Conservation (phyloP, 2,329 filamentous ascomycete genomes). For the Cadophora sp. region DNA sequence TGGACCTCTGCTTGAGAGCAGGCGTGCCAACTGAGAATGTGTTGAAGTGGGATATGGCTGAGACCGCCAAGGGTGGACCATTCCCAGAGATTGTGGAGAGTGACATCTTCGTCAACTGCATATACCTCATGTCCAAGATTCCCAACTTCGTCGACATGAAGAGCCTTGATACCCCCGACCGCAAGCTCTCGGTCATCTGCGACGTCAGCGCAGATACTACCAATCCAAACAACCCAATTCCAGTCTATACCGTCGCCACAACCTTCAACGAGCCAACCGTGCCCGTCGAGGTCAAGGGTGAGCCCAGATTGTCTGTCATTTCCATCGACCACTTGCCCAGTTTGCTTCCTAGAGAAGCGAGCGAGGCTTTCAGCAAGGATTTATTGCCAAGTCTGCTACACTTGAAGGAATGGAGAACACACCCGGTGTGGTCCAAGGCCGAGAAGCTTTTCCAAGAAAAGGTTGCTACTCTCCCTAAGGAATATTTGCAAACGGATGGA, state of each 20-base stretch:
- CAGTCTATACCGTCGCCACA: conserved; percentile 84
- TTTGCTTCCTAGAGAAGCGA: conserved; percentile 84
- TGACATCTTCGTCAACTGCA: conserved; percentile 86
- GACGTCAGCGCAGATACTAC: conserved; percentile 81
- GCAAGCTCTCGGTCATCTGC: conserved; percentile 80
- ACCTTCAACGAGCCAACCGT: conserved; percentile 91
- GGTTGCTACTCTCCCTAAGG: conserved; percentile 69
- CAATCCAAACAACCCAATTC: conserved; percentile 71
- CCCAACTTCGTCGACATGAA: conserved; percentile 81
- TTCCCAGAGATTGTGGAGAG: conserved; percentile 79
- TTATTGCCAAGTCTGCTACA: conserved; percentile 79
- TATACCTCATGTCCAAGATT: conserved; percentile 82
- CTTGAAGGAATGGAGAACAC: conserved; percentile 75
- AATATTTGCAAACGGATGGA: conserved; percentile 13
- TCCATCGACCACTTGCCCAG: conserved; percentile 86
- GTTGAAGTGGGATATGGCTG: conserved; percentile 73
- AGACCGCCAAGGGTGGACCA: conserved; percentile 74
- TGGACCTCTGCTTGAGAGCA: conserved; percentile 77
- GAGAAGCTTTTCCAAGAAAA: conserved; percentile 86
- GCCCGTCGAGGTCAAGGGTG: conserved; percentile 66
- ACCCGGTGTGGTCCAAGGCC: conserved; percentile 83
- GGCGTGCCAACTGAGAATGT: conserved; percentile 76
- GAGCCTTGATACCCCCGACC: conserved; percentile 68
- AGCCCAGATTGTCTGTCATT: conserved; percentile 74
- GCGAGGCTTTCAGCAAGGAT: conserved; percentile 81